These are phyloP conservation scores for Paramecium pentaurelia DNA, from an alignment of 73 alveolate species.

Conservation along the genomic window DNA sequence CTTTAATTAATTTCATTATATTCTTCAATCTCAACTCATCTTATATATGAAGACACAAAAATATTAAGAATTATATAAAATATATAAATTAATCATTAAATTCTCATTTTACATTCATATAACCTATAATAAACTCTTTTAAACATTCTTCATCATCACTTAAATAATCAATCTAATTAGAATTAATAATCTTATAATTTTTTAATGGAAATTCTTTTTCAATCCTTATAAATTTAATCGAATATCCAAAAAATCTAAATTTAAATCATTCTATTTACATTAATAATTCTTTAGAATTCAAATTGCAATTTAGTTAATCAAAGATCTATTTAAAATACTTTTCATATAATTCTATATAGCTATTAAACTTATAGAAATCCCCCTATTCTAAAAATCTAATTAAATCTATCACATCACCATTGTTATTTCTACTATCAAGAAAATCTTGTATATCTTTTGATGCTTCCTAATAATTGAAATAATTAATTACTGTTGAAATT, in stretches of 20 bases:
- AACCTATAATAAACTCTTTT: background rate
- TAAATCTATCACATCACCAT: background rate
- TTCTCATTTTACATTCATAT: background rate
- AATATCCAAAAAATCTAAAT: background rate
- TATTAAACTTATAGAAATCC: background rate
- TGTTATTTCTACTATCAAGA: background rate
- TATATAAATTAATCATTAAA: background rate
- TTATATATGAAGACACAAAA: background rate
- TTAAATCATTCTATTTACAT: background rate
- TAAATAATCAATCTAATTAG: background rate
- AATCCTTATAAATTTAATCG: background rate
- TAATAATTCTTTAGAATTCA: background rate
- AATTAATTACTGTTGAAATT: background rate
- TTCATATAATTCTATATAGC: background rate
- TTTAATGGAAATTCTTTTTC: background rate
- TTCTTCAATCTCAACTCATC: background rate
- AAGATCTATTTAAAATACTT: background rate
- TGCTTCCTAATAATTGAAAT: background rate
- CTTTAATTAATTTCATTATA: background rate
- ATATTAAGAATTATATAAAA: background rate
- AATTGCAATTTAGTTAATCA: background rate
- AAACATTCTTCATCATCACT: background rate
- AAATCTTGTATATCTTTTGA: background rate
- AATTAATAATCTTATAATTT: background rate
- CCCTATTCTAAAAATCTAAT: background rate